Conservation (phyloP, 257 asterid genomes). For the Datura wrightii region DNA sequence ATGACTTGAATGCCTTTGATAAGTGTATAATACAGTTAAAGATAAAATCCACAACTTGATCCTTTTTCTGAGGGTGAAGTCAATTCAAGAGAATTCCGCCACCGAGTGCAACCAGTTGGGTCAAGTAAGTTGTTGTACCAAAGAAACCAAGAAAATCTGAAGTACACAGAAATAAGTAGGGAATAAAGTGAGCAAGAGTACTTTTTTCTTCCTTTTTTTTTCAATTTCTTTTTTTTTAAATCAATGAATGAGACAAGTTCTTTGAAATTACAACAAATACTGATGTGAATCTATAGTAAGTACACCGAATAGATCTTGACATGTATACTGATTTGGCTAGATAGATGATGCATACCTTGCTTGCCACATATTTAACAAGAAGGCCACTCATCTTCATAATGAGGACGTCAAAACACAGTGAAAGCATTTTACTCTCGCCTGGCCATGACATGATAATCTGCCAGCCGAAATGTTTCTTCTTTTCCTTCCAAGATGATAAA, state of each 20-base stretch:
- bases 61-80: slow-evolving; percentile 26
- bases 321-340: background rate
- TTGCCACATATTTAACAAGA: background rate
- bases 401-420: slow-evolving; percentile 31
- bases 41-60: background rate
- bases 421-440: slow-evolving; percentile 35
- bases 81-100: background rate
- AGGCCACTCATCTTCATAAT: slow-evolving; percentile 17
- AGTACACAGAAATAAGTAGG: background rate
- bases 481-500: slow-evolving; percentile 40
- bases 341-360: slow-evolving; percentile 25
- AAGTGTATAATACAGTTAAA: slow-evolving; percentile 28
- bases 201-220: background rate
- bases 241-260: background rate
- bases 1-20: slow-evolving; percentile 11
- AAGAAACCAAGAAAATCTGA: slow-evolving; percentile 32
- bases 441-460: slow-evolving; percentile 20
- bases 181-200: background rate
- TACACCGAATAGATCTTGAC: background rate
- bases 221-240: background rate
- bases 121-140: background rate
- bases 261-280: background rate
- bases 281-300: background rate
- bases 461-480: slow-evolving; percentile 11
- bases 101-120: slow-evolving; percentile 3